A percentile compares a stretch with the other conserved stretches of the same genome.
Evolutionary conservation across 345 rosid genomes (phyloP).

Genomic region (Physaria fendleri): DNA sequence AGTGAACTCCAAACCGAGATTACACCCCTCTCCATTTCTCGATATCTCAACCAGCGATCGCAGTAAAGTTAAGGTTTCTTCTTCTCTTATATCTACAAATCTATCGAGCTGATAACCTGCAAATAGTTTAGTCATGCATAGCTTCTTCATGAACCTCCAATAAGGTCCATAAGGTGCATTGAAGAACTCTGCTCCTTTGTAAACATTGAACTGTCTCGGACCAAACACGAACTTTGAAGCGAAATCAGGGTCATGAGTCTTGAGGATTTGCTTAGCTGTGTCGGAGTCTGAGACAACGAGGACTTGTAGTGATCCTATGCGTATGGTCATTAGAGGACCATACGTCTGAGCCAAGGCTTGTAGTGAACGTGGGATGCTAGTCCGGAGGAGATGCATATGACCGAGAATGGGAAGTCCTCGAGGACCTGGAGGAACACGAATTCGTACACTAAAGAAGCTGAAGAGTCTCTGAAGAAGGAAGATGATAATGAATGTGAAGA

Average conservation of each 20-base stretch:
- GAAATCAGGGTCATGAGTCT: slow-evolving; percentile 45
- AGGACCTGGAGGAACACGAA: slow-evolving; percentile 49
- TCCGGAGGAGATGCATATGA: slow-evolving; percentile 56
- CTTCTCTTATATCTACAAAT: slow-evolving; percentile 44
- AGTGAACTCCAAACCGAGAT: slow-evolving; percentile 43
- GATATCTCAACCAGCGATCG: slow-evolving; percentile 27
- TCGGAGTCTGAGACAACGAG: slow-evolving; percentile 44
- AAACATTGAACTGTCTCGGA: slow-evolving; percentile 45
- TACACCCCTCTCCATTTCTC: slow-evolving; percentile 33
- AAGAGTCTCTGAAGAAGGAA: slow-evolving; percentile 14
- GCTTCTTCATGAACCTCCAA: slow-evolving; percentile 68
- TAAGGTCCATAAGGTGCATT: slow-evolving; percentile 52
- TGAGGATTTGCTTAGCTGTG: slow-evolving; percentile 41
- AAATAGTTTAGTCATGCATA: slow-evolving; percentile 57
- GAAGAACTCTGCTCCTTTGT: slow-evolving; percentile 47
- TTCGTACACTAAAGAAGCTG: not conserved
- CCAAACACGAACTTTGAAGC: slow-evolving; percentile 52
- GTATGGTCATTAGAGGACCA: slow-evolving; percentile 56
- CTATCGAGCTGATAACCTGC: slow-evolving; percentile 46
- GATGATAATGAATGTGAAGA: slow-evolving; percentile 9
- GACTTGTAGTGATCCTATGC: slow-evolving; percentile 33
- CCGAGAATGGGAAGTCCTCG: slow-evolving; percentile 57
- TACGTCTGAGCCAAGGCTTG: slow-evolving; percentile 41
- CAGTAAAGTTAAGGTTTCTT: slow-evolving; percentile 41
- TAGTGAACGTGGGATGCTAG: slow-evolving; percentile 43